Conservation (phyloP, 2,329 filamentous ascomycete species). For the Aspergillus sp. region DNA sequence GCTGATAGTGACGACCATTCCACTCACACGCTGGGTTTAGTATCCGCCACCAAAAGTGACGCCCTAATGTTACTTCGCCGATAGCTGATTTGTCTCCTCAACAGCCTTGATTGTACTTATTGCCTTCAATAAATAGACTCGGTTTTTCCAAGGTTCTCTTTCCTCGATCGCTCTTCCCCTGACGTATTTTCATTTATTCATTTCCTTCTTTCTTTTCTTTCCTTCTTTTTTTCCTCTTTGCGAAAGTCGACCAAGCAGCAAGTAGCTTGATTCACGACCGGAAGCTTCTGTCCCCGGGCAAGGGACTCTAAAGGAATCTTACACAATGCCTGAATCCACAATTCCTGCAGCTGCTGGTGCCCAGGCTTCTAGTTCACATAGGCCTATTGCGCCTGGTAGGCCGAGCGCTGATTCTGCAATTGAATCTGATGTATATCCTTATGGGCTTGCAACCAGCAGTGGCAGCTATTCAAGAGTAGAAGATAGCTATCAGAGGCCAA, state of each 20-base stretch:
- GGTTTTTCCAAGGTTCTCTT: neutral
- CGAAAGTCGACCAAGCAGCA: neutral
- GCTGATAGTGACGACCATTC: neutral
- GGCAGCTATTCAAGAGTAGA: conserved; percentile 4
- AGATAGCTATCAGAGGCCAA: conserved; percentile 14
- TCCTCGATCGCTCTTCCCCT: neutral
- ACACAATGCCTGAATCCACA: conserved; percentile 3
- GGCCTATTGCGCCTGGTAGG: conserved; percentile 3
- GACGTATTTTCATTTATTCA: no score
- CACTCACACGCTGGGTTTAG: neutral
- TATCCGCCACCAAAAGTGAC: neutral
- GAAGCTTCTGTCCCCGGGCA: neutral
- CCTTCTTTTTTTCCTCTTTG: no score
- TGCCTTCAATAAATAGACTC: neutral
- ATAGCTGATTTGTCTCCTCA: neutral
- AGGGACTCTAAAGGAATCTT: neutral
- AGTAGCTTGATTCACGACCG: neutral
- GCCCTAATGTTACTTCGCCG: neutral
- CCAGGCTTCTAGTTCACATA: conserved; percentile 6
- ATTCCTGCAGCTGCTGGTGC: neutral
- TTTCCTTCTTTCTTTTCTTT: no score
- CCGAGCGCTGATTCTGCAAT: conserved; percentile 10
- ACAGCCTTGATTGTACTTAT: neutral
- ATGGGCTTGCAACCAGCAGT: conserved; percentile 37
- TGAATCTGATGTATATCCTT: conserved; percentile 13